These are phyloP conservation scores for Ganoderma multipileum DNA, from an alignment of 1,284 basidiomycete species.

Conservation along the genomic window DNA sequence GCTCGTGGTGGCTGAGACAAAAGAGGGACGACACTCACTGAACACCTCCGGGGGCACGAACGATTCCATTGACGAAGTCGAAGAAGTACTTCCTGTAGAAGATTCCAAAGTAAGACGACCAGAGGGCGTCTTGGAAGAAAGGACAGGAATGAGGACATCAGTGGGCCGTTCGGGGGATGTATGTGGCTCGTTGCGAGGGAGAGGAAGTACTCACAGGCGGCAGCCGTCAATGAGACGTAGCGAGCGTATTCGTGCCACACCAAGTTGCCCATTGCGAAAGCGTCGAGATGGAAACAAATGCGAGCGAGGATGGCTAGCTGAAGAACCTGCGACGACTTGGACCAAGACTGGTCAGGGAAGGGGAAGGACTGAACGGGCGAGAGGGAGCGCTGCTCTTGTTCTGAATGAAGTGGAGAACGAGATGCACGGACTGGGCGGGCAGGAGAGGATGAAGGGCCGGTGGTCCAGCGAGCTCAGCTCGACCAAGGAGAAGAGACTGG, in stretches of 20 bases:
- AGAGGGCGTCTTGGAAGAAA: constrained; percentile 66
- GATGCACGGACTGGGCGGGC: constrained; percentile 36
- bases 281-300: background rate
- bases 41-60: constrained; percentile 78
- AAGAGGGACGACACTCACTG: constrained; percentile 64
- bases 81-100: constrained; percentile 92
- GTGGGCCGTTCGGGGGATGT: background rate
- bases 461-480: constrained; percentile 62
- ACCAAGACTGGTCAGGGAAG: constrained; percentile 28
- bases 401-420: constrained; percentile 33
- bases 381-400: constrained; percentile 42
- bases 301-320: constrained; percentile 21
- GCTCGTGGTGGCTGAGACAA: background rate
- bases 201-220: constrained; percentile 67
- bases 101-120: constrained; percentile 80
- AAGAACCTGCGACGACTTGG: constrained; percentile 29
- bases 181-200: constrained; percentile 2
- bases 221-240: constrained; percentile 74
- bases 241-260: constrained; percentile 85
- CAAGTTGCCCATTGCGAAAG: constrained; percentile 74
- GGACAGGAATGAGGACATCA: constrained; percentile 16
- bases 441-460: constrained; percentile 33
- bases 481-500: constrained; percentile 43
- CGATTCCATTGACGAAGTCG: constrained; percentile 78
- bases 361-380: constrained; percentile 20